Conservation (phyloP, 345 rosid genomes). For the Pistacia vera region DNA sequence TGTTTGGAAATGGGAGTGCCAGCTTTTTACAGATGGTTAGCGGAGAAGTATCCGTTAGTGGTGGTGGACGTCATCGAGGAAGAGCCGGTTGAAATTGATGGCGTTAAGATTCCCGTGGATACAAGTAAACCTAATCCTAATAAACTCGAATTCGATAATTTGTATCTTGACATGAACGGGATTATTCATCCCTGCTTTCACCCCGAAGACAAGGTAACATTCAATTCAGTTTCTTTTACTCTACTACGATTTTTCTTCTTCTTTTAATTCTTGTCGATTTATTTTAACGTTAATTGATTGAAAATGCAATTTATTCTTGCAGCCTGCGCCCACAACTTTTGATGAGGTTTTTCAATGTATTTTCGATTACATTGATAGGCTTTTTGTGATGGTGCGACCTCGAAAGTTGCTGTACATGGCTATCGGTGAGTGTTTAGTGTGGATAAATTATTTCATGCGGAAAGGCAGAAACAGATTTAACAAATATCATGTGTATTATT, state of each 20-base stretch:
- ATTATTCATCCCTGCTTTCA: slow-evolving; percentile 98
- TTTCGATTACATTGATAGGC: slow-evolving; percentile 89
- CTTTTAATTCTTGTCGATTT: background rate
- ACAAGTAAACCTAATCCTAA: slow-evolving; percentile 86
- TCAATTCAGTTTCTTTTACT: background rate
- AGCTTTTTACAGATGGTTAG: slow-evolving; percentile 90
- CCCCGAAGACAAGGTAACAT: slow-evolving; percentile 82
- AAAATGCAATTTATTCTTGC: slow-evolving; percentile 30
- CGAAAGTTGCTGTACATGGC: slow-evolving; percentile 87
- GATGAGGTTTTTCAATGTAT: slow-evolving; percentile 80
- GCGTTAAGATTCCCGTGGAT: slow-evolving; percentile 71
- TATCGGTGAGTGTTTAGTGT: slow-evolving; percentile 56
- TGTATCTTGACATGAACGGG: slow-evolving; percentile 99
- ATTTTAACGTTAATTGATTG: background rate
- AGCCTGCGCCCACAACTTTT: slow-evolving; percentile 78
- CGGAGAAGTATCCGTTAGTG: slow-evolving; percentile 82
- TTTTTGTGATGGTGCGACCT: slow-evolving; percentile 94
- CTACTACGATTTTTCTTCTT: background rate
- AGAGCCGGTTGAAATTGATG: slow-evolving; percentile 66
- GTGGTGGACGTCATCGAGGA: slow-evolving; percentile 87
- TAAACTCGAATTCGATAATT: slow-evolving; percentile 76
- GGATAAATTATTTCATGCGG: background rate
- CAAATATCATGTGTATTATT: background rate
- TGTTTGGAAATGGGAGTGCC: slow-evolving; percentile 82
- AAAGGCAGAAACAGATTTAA: background rate